phyloP scores from a whole-genome alignment of 768 basidiomycete genomes.

The Boletus rubescentipes region DNA sequence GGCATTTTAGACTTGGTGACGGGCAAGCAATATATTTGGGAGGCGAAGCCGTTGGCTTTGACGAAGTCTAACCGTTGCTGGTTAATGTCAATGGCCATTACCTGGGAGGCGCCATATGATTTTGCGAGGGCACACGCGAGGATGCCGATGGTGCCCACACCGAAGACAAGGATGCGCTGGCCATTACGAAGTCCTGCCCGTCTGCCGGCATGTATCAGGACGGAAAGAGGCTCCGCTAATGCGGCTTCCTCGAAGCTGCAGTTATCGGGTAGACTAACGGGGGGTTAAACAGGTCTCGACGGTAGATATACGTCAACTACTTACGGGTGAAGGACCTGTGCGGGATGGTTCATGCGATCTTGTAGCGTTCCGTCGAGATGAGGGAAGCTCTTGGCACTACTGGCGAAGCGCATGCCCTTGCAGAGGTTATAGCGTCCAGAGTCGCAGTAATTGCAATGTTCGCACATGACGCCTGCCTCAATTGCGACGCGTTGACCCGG shows the following conservation, averaged over 20 bases:
- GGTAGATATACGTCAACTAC: constrained; percentile 30
- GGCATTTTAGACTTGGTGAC: constrained; percentile 45
- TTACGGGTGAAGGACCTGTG: constrained; percentile 82
- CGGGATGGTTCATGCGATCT: constrained; percentile 85
- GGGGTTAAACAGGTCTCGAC: constrained; percentile 11
- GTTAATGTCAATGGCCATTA: constrained; percentile 88
- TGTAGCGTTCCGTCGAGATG: constrained; percentile 93
- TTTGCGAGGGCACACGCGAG: constrained; percentile 82
- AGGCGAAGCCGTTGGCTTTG: constrained; percentile 69
- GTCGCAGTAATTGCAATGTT: constrained; percentile 64
- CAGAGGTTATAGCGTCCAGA: constrained; percentile 92
- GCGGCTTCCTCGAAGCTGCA: constrained; percentile 80
- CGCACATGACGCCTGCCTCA: constrained; percentile 90
- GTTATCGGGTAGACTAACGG: constrained; percentile 65
- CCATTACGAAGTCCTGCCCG: constrained; percentile 47
- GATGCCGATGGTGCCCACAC: constrained; percentile 91
- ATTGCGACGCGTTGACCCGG: constrained; percentile 90
- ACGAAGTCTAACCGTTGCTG: constrained; percentile 78
- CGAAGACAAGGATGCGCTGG: constrained; percentile 82
- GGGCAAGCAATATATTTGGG: constrained; percentile 67
- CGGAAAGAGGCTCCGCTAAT: constrained; percentile 92
- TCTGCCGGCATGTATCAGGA: constrained; percentile 67
- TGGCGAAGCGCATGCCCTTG: constrained; percentile 84
- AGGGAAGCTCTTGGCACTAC: constrained; percentile 87
- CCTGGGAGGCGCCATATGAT: constrained; percentile 63